Percentiles rank a stretch among this genome's conserved stretches.
Conservation (phyloP, 139 green algal genomes). For the Penium margaritaceum region DNA sequence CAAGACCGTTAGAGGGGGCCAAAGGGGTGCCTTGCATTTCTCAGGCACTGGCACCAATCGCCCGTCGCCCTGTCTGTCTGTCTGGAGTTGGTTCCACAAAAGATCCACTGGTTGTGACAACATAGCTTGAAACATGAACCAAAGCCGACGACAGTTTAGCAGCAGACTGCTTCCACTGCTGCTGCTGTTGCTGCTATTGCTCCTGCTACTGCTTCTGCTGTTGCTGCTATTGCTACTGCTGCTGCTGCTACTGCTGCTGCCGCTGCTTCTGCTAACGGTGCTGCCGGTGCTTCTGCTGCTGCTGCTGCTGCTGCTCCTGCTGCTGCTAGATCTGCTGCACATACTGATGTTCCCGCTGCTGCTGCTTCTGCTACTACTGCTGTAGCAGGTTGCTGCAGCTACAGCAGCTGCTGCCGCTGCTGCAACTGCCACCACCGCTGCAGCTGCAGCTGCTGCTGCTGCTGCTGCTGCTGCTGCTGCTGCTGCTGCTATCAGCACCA, state of each 20-base stretch:
- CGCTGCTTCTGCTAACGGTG: background rate
- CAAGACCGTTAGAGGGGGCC: too few relatives aligned
- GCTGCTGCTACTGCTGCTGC: background rate
- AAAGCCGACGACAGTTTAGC: too few relatives aligned
- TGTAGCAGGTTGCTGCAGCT: constrained; percentile 20
- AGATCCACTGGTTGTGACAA: too few relatives aligned
- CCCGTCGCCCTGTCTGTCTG: too few relatives aligned
- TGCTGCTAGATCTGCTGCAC: background rate
- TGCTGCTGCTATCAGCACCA: background rate
- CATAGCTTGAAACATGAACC: too few relatives aligned
- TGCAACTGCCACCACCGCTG: too few relatives aligned
- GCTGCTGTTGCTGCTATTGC: too few relatives aligned
- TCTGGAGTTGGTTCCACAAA: too few relatives aligned
- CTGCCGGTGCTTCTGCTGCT: background rate
- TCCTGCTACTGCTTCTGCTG: background rate
- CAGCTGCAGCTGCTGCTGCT: constrained; percentile 13
- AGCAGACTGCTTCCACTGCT: too few relatives aligned
- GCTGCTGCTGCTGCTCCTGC: background rate
- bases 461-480: constrained; percentile 1
- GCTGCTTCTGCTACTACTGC: constrained; percentile 6
- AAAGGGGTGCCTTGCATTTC: too few relatives aligned
- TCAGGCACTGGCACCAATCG: too few relatives aligned
- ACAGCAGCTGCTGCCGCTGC: constrained; percentile 38
- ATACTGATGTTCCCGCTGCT: background rate
- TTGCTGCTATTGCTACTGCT: background rate